Conservation (phyloP, 352 stramenopile genomes). For the Pythium brassicae region DNA sequence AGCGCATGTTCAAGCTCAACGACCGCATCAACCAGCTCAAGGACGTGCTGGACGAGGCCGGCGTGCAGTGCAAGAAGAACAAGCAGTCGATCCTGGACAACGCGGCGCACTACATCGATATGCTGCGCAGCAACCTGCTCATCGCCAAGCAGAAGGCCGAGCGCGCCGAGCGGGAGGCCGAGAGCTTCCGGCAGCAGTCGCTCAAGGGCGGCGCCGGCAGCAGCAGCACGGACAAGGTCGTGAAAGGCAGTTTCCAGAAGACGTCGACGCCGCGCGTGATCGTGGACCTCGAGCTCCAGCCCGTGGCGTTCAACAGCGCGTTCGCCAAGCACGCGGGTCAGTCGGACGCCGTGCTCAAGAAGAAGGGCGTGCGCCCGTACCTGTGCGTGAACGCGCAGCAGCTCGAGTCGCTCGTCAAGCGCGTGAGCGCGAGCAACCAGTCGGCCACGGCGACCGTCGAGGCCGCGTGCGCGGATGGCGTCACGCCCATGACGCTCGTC, state of each 20-base stretch:
- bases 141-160: conserved; percentile 61
- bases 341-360: conserved; percentile 34
- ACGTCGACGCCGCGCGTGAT: conserved; percentile 55
- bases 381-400: conserved; percentile 40
- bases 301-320: conserved; percentile 50
- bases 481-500: conserved; percentile 36
- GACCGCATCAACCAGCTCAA: conserved; percentile 81
- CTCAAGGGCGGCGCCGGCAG: conserved; percentile 16
- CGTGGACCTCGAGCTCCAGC: conserved; percentile 42
- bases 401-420: conserved; percentile 42
- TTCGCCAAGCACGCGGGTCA: conserved; percentile 47
- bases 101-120: conserved; percentile 61
- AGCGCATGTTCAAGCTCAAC: conserved; percentile 89
- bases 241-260: conserved; percentile 67
- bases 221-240: conserved; percentile 22
- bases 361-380: conserved; percentile 33
- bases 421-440: conserved; percentile 38
- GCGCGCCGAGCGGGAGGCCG: conserved; percentile 44
- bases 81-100: conserved; percentile 78
- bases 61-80: conserved; percentile 77
- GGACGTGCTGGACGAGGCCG: conserved; percentile 51
- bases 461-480: conserved; percentile 16
- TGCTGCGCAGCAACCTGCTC: conserved; percentile 54
- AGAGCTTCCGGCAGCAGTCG: conserved; percentile 35
- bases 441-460: conserved; percentile 38